These are phyloP conservation scores for Fusarium brachygibbosum DNA, from an alignment of 2,329 filamentous ascomycete species.

Conservation along the genomic window DNA sequence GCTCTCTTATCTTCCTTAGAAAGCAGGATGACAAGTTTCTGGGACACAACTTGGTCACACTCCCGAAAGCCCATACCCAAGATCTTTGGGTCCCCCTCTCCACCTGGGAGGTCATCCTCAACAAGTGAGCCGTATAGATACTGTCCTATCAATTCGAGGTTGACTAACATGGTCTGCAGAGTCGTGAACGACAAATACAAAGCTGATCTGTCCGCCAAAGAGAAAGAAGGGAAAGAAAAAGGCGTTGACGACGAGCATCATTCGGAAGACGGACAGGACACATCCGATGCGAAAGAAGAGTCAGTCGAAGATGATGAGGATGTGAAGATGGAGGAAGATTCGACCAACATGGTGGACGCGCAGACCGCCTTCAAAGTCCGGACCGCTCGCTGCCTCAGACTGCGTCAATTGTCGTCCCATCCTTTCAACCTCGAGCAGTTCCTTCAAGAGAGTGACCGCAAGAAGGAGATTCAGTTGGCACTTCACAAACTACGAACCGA, in stretches of 20 bases:
- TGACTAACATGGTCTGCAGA: too few species aligned
- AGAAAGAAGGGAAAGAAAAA: too few species aligned
- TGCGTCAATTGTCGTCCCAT: slow-evolving; percentile 49
- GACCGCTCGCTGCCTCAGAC: not conserved
- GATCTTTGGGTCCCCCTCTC: not conserved
- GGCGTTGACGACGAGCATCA: too few species aligned
- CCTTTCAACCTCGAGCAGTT: slow-evolving; percentile 49
- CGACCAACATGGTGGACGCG: not conserved
- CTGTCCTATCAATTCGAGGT: too few species aligned
- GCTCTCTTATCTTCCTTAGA: too few species aligned
- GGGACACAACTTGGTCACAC: not conserved
- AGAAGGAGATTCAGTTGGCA: not conserved
- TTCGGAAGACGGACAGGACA: not conserved
- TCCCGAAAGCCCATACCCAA: not conserved
- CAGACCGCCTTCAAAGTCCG: not conserved
- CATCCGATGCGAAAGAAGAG: not conserved
- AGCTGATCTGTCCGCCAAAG: not conserved
- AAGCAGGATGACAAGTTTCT: not conserved
- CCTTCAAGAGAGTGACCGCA: slow-evolving; percentile 15
- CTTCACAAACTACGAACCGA: not conserved
- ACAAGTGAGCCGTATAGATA: not conserved
- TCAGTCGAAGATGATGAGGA: not conserved
- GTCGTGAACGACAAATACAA: not conserved
- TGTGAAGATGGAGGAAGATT: not conserved
- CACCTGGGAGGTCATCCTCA: not conserved